phyloP scores from a whole-genome alignment of 306 rosid genomes.

The Glycyrrhiza uralensis region DNA sequence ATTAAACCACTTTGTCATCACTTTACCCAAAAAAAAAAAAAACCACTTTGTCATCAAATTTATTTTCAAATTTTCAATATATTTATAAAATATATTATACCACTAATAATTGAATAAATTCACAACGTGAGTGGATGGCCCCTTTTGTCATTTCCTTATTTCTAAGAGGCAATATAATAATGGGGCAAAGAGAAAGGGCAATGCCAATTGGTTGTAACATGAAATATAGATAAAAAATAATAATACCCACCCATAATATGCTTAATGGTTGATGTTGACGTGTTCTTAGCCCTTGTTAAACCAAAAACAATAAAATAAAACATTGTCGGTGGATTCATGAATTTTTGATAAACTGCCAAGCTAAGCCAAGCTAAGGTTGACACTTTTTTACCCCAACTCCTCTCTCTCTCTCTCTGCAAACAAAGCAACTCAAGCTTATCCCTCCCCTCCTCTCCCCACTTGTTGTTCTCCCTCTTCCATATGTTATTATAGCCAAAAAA shows the following conservation, averaged over 20 bases:
- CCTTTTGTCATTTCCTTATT: not conserved
- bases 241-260: conserved; percentile 25
- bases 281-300: not conserved
- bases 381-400: conserved; percentile 25
- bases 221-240: conserved; percentile 2
- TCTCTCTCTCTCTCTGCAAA: conserved; percentile 20
- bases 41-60: too few relatives aligned
- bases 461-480: conserved; percentile 18
- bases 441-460: conserved; percentile 22
- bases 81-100: not conserved
- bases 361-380: conserved; percentile 43
- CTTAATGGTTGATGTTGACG: not conserved
- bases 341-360: conserved; percentile 45
- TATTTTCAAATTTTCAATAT: too few relatives aligned
- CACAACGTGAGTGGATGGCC: conserved; percentile 5
- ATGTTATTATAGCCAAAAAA: conserved; percentile 23
- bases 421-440: conserved; percentile 31
- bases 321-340: conserved; percentile 60
- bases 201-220: not conserved
- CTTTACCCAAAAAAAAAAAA: too few relatives aligned
- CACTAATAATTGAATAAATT: not conserved
- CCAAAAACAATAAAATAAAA: conserved; percentile 12
- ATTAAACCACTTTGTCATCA: not conserved
- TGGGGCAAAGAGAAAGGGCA: not conserved
- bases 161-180: not conserved